Conservation (phyloP, 495 filamentous ascomycete genomes). For the Talaromyces borbonicus region DNA sequence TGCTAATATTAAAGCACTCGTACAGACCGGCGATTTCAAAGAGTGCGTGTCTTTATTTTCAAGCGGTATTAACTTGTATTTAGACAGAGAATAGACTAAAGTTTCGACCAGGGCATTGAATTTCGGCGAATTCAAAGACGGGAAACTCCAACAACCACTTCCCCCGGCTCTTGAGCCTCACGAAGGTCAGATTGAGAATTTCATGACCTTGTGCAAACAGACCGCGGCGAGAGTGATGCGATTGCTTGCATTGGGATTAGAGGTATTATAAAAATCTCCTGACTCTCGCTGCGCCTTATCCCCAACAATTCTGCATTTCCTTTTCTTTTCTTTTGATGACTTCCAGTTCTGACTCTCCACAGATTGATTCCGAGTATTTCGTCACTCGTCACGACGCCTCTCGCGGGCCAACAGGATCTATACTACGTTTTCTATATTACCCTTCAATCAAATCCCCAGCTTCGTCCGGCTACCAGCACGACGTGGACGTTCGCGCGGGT, state of each 20-base stretch:
- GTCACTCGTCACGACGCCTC: constrained; percentile 54
- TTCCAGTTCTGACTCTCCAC: no score
- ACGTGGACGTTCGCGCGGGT: constrained; percentile 51
- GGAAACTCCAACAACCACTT: constrained; percentile 72
- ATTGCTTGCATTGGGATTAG: constrained; percentile 67
- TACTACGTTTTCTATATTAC: constrained; percentile 76
- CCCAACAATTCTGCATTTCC: no score
- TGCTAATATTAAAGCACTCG: neutral
- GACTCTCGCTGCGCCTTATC: no score
- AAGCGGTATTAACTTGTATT: neutral
- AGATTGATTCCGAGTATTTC: constrained; percentile 59
- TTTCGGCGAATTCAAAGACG: constrained; percentile 64
- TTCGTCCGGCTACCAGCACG: constrained; percentile 35
- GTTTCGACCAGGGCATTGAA: constrained; percentile 66
- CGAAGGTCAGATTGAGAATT: constrained; percentile 51
- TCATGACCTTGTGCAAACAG: constrained; percentile 58
- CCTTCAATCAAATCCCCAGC: constrained; percentile 43
- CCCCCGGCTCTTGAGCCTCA: constrained; percentile 52
- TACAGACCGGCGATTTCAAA: constrained; percentile 84
- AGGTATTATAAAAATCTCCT: no score
- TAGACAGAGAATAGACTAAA: neutral
- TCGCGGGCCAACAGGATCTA: constrained; percentile 54
- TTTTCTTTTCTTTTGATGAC: no score
- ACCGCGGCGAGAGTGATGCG: constrained; percentile 63
- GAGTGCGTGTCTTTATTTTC: constrained; percentile 46